These are phyloP conservation scores for Hyphopichia buzzinii DNA, from an alignment of 1,139 yeast species.

Conservation along the genomic window DNA sequence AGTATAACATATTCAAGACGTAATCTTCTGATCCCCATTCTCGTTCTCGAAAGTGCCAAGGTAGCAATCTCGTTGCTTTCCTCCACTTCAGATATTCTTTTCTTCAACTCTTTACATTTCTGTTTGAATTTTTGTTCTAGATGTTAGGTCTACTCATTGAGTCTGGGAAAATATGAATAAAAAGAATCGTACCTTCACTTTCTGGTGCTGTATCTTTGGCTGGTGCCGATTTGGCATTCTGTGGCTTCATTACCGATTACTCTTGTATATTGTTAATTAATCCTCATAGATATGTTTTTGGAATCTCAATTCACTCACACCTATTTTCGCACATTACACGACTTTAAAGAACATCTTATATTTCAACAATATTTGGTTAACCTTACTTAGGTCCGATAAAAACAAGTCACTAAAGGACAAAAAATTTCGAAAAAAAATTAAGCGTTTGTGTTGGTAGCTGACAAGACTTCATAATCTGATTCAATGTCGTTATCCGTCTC, in stretches of 20 bases:
- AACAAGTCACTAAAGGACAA: no score
- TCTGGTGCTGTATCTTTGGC: slow-evolving; percentile 37
- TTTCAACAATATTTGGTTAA: no score
- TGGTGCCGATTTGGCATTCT: slow-evolving; percentile 7
- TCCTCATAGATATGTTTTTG: no score
- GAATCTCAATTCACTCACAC: no score
- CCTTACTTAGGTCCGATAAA: no score
- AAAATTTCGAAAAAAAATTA: neutral
- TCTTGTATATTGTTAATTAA: no score
- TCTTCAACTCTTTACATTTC: slow-evolving; percentile 70
- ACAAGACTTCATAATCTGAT: slow-evolving; percentile 42
- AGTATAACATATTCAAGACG: slow-evolving; percentile 80
- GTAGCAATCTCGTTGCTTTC: slow-evolving; percentile 77
- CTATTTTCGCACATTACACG: neutral
- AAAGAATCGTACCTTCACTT: slow-evolving; percentile 37
- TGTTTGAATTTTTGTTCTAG: slow-evolving; percentile 47
- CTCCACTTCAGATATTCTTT: slow-evolving; percentile 72
- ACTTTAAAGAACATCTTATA: no score
- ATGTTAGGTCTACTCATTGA: slow-evolving; percentile 7
- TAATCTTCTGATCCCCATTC: slow-evolving; percentile 71
- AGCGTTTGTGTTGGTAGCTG: slow-evolving; percentile 22
- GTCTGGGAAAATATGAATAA: neutral
- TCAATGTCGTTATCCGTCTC: slow-evolving; percentile 25
- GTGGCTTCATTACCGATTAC: slow-evolving; percentile 5
- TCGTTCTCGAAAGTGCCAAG: slow-evolving; percentile 75